Evolutionary conservation across 1,284 basidiomycete species (phyloP).

Genomic region (Microbotryum violaceum): DNA sequence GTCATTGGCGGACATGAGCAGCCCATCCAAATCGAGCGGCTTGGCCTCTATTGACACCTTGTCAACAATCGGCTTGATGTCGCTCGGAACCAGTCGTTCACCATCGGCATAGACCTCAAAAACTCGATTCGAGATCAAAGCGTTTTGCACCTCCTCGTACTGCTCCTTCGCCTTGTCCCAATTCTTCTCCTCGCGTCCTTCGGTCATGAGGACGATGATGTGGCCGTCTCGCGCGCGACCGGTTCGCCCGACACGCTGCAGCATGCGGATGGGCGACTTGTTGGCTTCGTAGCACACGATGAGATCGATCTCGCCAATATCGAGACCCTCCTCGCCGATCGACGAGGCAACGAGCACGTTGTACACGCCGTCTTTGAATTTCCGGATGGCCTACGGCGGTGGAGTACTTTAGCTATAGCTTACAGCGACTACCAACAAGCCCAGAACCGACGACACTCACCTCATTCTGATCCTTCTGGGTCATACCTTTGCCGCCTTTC

Average conservation of each 20-base stretch:
- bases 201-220: constrained; percentile 87
- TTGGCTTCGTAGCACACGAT: constrained; percentile 96
- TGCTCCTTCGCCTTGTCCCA: constrained; percentile 82
- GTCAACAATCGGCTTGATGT: constrained; percentile 65
- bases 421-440: background rate
- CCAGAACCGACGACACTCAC: constrained; percentile 44
- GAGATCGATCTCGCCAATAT: constrained; percentile 97
- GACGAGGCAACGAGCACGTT: constrained; percentile 94
- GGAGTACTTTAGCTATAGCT: constrained; percentile 19
- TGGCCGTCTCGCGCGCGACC: constrained; percentile 85
- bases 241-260: constrained; percentile 92
- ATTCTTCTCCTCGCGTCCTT: constrained; percentile 77
- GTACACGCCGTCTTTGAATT: constrained; percentile 78
- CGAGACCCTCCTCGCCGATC: constrained; percentile 97
- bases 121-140: constrained; percentile 69
- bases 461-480: constrained; percentile 83
- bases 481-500: constrained; percentile 79
- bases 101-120: constrained; percentile 91
- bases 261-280: constrained; percentile 94
- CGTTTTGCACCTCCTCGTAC: constrained; percentile 82
- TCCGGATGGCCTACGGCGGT: constrained; percentile 57
- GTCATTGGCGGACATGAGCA: constrained; percentile 21
- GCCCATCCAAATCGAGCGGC: constrained; percentile 38
- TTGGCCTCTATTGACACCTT: constrained; percentile 61
- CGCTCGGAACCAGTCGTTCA: constrained; percentile 70